Base-by-base conservation (phyloP, 164 flowering plant genomes). In the Cinnamomum micranthum region DNA sequence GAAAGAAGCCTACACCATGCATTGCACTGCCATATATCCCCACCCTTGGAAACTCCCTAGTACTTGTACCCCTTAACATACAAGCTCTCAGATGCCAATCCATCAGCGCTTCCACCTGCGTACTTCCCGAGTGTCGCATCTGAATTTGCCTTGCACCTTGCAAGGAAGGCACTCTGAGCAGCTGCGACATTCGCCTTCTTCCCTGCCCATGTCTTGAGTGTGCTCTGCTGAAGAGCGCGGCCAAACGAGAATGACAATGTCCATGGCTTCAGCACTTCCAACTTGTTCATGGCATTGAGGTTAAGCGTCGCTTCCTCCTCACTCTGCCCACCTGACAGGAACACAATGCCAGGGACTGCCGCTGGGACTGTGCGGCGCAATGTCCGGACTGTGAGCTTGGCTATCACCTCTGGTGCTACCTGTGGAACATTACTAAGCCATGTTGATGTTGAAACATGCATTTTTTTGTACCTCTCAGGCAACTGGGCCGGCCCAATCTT, bases 291-390 rank as follows among this genome's bases (percentile, higher is more conserved):
- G 1, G 95, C 97, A 60, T 88, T 80, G 27, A 92, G 84, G 72
- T 92, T 92, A 69, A 80, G 71, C 1, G 95, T 91, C 20, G 97
- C 97, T 75, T 92, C 88, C 73, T 90, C 97, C 85, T 92, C 95
- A 41, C 95, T 91, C 70, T 91, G 97, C 19, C 95, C 94, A 0
- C 95, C 95, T 1, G 95, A 92, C 27, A 90, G 65, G 74, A 92
- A 92, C 84, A 92, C 92, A 2, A 92, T 84, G 50, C 93, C 95
- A 0, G 97, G 97, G 25, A 92, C 95, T 0, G 97, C 97, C 1
- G 95, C 82, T 6, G 97, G 95, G 4, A 92, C 93, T 0, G 97
- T 92, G 25, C 95, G 82, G 15, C 93, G 87, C 41, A 92, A 78
- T 9, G 95, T 91, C 1, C 82, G 28, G 33, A 92, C 97, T 10